These are phyloP conservation scores for Scheffersomyces quercinus DNA, from an alignment of 1,139 yeast species.

Conservation along the genomic window DNA sequence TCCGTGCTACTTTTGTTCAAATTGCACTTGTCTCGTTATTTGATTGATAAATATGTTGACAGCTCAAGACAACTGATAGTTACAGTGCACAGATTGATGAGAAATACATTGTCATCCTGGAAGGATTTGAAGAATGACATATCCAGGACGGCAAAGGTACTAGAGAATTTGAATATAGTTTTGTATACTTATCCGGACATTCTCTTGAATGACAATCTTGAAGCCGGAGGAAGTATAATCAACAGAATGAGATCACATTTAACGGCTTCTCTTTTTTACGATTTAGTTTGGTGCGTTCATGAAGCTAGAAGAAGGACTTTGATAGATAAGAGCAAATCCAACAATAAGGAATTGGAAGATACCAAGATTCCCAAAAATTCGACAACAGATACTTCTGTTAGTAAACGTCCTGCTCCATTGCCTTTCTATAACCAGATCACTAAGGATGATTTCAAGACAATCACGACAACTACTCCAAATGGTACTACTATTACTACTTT, in stretches of 20 bases:
- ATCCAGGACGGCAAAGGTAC: slow-evolving; percentile 87
- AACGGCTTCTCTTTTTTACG: slow-evolving; percentile 89
- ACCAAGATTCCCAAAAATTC: slow-evolving; percentile 1
- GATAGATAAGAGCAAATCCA: slow-evolving; percentile 34
- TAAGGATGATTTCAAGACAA: slow-evolving; percentile 85
- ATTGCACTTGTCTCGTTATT: slow-evolving; percentile 75
- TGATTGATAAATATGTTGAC: slow-evolving; percentile 76
- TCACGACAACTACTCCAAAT: slow-evolving; percentile 84
- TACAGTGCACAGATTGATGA: slow-evolving; percentile 81
- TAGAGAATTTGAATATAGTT: slow-evolving; percentile 86
- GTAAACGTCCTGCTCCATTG: slow-evolving; percentile 58
- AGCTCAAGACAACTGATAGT: slow-evolving; percentile 92
- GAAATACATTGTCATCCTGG: slow-evolving; percentile 92
- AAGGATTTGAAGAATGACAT: slow-evolving; percentile 87
- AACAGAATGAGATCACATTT: slow-evolving; percentile 89
- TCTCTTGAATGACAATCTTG: slow-evolving; percentile 43
- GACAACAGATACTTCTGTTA: slow-evolving; percentile 3
- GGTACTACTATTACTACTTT: slow-evolving; percentile 90
- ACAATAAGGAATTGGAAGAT: slow-evolving; percentile 4
- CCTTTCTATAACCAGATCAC: slow-evolving; percentile 94
- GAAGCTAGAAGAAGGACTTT: slow-evolving; percentile 82
- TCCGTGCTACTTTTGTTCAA: slow-evolving; percentile 81
- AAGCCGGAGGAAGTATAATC: slow-evolving; percentile 59
- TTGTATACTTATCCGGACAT: slow-evolving; percentile 86
- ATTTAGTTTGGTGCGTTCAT: slow-evolving; percentile 91